phyloP scores from a whole-genome alignment of 495 filamentous ascomycete species.

The Daldinia bambusicola region DNA sequence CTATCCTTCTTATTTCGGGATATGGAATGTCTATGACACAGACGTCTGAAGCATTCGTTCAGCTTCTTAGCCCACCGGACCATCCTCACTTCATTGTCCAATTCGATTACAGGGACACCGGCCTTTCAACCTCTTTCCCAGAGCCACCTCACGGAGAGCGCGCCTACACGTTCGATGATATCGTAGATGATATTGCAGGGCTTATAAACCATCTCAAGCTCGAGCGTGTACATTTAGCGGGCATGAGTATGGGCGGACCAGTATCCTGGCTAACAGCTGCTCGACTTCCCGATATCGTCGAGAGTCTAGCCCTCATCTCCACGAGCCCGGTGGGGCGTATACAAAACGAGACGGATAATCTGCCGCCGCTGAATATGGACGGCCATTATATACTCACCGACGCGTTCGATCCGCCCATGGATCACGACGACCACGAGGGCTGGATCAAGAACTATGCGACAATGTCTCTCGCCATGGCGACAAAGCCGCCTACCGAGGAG shows the following conservation, averaged over 20 bases:
- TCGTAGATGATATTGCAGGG: not conserved
- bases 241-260: not conserved
- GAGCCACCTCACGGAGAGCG: conserved; percentile 3
- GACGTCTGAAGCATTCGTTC: not conserved
- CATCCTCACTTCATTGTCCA: conserved; percentile 2
- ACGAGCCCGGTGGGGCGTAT: not conserved
- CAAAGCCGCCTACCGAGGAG: not conserved
- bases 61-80: not conserved
- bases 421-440: conserved; percentile 2
- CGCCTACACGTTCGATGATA: not conserved
- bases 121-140: not conserved
- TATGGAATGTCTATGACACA: not conserved
- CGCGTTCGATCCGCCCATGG: not conserved
- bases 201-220: not conserved
- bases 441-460: not conserved
- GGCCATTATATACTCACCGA: not conserved
- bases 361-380: not conserved
- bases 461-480: not conserved
- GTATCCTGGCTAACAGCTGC: not conserved
- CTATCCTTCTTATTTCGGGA: not conserved
- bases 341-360: not conserved
- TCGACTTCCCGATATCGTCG: not conserved
- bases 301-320: conserved; percentile 3
- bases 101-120: not conserved
- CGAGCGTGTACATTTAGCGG: not conserved